Evolutionary conservation across 202 grass and related monocot genomes (phyloP), one percentile per base, ranked within the genome.

Genomic region (Bolboschoenoplectus hybrid): DNA sequence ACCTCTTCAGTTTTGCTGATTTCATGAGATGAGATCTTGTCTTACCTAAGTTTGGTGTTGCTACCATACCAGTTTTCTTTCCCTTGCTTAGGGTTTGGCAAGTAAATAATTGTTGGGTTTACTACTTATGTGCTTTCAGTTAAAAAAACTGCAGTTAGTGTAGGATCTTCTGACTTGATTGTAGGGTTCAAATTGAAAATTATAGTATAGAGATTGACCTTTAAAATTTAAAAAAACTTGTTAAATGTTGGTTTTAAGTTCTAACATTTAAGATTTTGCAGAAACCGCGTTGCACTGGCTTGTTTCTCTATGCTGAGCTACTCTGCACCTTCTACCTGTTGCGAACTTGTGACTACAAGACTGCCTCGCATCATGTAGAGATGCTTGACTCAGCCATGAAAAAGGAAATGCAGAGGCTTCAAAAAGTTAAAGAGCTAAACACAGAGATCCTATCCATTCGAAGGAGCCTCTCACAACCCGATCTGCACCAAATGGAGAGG

Each of bases 231-330:
- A 13, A 9, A 58, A 57, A 14, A 57, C 16, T 16, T 79, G n/a
- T 53, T 67, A 87, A 57, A 4, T 83, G 9, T 62, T 61, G 85
- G 17, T 9, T 89, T 60, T 77, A 64, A 63, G 14, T 62, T 58
- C 39, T 90, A 78, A 10, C 7, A 68, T 68, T 40, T 62, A 16
- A 52, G 44, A 26, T 11, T 82, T 82, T 80, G 68, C 86, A 97
- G 93, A 95, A 90, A 89, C 70, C 87, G 26, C 93, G 92, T 66
- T 93, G 87, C 52, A 84, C 85, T 46, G 95, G 95, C 17, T 87
- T 98, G 5, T 98, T 98, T 86, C 94, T 98, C 78, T 98, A 98
- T 58, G 88, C 88, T 1, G 91, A 95, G 84, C 75, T 98, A 69
- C 89, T 98, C 67, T 90, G 85, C 36, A 91, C 93, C 62, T 98